Evolutionary conservation across 2,329 filamentous ascomycete genomes (phyloP).

Genomic region (Akanthomyces lecanii): DNA sequence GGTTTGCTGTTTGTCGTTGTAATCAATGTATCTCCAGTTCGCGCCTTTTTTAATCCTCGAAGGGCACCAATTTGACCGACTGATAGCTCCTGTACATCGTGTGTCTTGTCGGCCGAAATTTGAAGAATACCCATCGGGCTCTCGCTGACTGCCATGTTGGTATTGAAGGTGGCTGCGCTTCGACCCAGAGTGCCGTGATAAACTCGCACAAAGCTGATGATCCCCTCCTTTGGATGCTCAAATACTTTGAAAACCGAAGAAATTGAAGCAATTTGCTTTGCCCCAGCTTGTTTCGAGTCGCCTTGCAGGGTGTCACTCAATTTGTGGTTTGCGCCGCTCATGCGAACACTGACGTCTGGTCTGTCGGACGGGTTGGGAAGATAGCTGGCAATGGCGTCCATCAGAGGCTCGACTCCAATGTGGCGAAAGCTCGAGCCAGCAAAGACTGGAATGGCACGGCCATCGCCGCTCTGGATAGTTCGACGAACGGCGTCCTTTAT

Average conservation of each 20-base stretch:
- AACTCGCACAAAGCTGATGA: conserved; percentile 86
- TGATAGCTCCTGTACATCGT: conserved; percentile 75
- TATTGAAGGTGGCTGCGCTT: conserved; percentile 79
- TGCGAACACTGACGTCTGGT: conserved; percentile 71
- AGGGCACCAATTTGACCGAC: conserved; percentile 94
- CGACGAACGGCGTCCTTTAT: conserved; percentile 72
- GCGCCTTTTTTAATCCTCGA: conserved; percentile 80
- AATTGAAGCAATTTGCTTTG: conserved; percentile 40
- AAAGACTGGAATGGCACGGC: conserved; percentile 78
- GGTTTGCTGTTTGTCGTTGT: conserved; percentile 60
- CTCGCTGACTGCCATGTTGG: conserved; percentile 74
- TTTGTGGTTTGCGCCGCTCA: conserved; percentile 50
- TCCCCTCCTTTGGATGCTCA: conserved; percentile 77
- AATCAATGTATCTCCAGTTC: conserved; percentile 89
- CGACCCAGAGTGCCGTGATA: conserved; percentile 78
- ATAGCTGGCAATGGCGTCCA: conserved; percentile 85
- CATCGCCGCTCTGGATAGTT: conserved; percentile 63
- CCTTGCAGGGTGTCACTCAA: conserved; percentile 36
- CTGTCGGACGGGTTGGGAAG: conserved; percentile 78
- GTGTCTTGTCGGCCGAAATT: conserved; percentile 83
- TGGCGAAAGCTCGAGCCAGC: conserved; percentile 91
- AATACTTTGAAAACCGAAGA: conserved; percentile 91
- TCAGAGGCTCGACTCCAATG: conserved; percentile 85
- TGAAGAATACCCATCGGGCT: conserved; percentile 76
- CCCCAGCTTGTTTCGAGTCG: conserved; percentile 33